Evolutionary conservation across 2,329 filamentous ascomycete genomes (phyloP).

Genomic region (Scytalidium lignicola): DNA sequence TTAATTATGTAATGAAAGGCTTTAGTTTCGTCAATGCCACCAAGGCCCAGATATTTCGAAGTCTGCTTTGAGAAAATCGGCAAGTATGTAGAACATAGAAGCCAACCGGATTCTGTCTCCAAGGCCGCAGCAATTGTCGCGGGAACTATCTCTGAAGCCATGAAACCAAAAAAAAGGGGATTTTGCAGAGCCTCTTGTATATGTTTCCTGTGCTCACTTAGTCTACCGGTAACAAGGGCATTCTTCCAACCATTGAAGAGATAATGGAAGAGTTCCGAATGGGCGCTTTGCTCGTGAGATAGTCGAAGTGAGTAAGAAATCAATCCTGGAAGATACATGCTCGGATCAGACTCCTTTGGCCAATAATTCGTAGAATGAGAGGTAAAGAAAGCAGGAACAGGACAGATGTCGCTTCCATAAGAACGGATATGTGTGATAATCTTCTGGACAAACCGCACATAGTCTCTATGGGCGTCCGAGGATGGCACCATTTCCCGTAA

Average conservation of each 20-base stretch:
- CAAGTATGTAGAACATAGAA: constrained; percentile 19
- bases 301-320: constrained; percentile 22
- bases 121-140: constrained; percentile 20
- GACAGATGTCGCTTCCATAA: constrained; percentile 19
- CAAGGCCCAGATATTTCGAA: neutral
- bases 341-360: constrained; percentile 23
- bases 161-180: constrained; percentile 19
- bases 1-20: constrained; percentile 14
- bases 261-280: constrained; percentile 22
- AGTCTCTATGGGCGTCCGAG: constrained; percentile 13
- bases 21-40: neutral
- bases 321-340: constrained; percentile 21
- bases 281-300: constrained; percentile 12
- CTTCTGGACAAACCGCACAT: constrained; percentile 17
- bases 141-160: constrained; percentile 21
- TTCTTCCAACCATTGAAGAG: constrained; percentile 22
- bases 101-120: constrained; percentile 14
- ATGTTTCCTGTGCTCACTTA: constrained; percentile 9
- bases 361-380: constrained; percentile 20
- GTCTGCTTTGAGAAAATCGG: constrained; percentile 10
- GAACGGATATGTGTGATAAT: constrained; percentile 19
- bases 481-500: constrained; percentile 15
- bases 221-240: constrained; percentile 6
- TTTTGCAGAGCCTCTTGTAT: constrained; percentile 17
- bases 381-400: constrained; percentile 21